Percentiles rank a stretch among this genome's conserved stretches.
phyloP scores from a whole-genome alignment of 371 early-diverging fungal genomes.

The Dinochytrium kinnereticum region DNA sequence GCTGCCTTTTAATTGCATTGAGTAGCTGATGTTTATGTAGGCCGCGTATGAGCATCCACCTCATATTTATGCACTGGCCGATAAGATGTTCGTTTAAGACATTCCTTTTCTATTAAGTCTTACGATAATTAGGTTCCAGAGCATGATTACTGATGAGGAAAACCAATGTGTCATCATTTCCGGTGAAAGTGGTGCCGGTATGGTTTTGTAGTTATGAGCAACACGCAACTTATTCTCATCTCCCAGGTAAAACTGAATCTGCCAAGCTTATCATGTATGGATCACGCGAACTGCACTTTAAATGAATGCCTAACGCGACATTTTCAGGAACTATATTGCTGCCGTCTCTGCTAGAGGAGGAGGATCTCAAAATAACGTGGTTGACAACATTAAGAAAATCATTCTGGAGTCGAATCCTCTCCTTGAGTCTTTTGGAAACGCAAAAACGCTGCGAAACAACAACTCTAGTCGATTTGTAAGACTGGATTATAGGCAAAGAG shows the following conservation, averaged over 20 bases:
- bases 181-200: conserved; percentile 50
- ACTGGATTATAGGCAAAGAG: background rate
- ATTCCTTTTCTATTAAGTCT: conserved; percentile 9
- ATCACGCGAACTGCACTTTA: background rate
- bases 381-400: conserved; percentile 94
- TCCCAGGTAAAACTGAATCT: conserved; percentile 91
- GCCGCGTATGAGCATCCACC: conserved; percentile 62
- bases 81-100: conserved; percentile 50
- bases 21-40: conserved; percentile 12
- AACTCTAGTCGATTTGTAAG: conserved; percentile 97
- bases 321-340: conserved; percentile 93
- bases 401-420: conserved; percentile 96
- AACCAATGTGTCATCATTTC: conserved; percentile 96
- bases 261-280: conserved; percentile 59
- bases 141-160: conserved; percentile 96
- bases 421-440: conserved; percentile 99
- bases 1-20: background rate
- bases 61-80: conserved; percentile 63
- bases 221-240: background rate
- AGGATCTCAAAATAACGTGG: conserved; percentile 65
- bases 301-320: background rate
- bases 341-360: conserved; percentile 84
- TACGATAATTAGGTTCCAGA: conserved; percentile 61
- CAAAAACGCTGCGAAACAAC: conserved; percentile 98
- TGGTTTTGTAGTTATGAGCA: background rate